A percentile compares a stretch with the other conserved stretches of the same genome.
phyloP scores from a whole-genome alignment of 208 protist genomes.

The Leishmania martiniquensis region DNA sequence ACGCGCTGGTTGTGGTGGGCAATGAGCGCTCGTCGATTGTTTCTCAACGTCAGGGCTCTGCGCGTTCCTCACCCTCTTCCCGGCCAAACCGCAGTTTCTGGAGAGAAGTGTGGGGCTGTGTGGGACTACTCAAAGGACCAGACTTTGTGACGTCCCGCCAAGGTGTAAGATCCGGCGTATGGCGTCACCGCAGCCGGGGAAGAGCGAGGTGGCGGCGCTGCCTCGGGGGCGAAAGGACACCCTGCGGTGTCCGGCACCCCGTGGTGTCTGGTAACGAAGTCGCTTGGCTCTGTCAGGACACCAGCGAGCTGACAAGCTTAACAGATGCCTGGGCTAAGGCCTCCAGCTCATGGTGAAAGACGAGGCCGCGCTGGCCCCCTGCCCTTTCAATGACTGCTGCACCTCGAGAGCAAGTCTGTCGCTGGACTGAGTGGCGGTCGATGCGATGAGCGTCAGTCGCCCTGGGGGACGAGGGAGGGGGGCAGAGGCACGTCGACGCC shows the following conservation, averaged over 20 bases:
- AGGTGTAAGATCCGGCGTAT: neutral
- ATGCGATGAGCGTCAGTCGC: neutral
- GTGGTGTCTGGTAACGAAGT: neutral
- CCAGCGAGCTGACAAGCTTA: neutral
- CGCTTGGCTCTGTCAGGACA: neutral
- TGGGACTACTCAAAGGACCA: neutral
- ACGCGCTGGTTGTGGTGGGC: neutral
- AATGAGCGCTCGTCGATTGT: neutral
- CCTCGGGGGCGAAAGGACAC: neutral
- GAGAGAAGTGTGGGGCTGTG: neutral
- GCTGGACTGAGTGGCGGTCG: neutral
- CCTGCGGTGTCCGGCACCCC: neutral
- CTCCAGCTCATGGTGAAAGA: constrained; percentile 9
- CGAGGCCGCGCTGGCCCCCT: neutral
- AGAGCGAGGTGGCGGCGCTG: constrained; percentile 4
- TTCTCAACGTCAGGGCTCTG: too few species aligned
- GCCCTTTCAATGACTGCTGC: constrained; percentile 8
- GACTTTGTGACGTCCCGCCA: neutral
- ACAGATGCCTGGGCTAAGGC: constrained; percentile 10
- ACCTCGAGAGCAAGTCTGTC: too few species aligned
- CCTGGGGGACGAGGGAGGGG: neutral
- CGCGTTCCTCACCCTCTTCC: neutral
- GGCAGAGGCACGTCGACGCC: neutral
- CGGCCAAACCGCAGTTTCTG: neutral
- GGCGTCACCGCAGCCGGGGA: neutral